A percentile compares a stretch with the other conserved stretches of the same genome.
These are phyloP conservation scores for Lepraria neglecta DNA, from an alignment of 495 filamentous ascomycete species.

Conservation along the genomic window DNA sequence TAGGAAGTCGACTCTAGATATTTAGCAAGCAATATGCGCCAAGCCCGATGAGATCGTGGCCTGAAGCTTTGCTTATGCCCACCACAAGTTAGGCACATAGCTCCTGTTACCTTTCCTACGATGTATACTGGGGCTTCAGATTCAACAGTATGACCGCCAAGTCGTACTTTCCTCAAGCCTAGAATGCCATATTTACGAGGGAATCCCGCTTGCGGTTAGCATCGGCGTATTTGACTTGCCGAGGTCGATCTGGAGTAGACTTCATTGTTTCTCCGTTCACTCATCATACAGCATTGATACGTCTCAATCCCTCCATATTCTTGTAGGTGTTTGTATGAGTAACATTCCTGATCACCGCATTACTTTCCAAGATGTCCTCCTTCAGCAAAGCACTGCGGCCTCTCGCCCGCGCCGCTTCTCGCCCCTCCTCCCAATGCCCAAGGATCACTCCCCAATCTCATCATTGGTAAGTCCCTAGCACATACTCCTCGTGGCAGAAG, in stretches of 20 bases:
- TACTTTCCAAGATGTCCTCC: conserved; percentile 54
- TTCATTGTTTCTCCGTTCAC: background rate
- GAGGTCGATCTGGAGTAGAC: background rate
- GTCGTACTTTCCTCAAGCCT: too few relatives aligned
- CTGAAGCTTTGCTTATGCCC: too few relatives aligned
- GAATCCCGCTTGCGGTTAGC: background rate
- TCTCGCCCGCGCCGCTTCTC: conserved; percentile 53
- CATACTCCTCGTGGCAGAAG: background rate
- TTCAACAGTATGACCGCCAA: too few relatives aligned
- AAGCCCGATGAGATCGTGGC: too few relatives aligned
- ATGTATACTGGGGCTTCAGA: too few relatives aligned
- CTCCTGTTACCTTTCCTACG: too few relatives aligned
- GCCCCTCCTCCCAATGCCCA: conserved; percentile 37
- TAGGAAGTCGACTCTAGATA: too few relatives aligned
- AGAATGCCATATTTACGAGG: too few relatives aligned
- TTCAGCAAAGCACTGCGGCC: conserved; percentile 62
- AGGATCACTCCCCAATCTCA: conserved; percentile 9
- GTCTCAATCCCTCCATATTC: background rate
- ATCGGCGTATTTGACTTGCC: conserved; percentile 13
- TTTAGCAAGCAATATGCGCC: too few relatives aligned
- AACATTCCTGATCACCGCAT: background rate
- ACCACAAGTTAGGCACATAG: too few relatives aligned
- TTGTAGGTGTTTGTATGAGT: background rate
- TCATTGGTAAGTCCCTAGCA: conserved; percentile 7
- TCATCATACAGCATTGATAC: background rate